Evolutionary conservation across 768 basidiomycete genomes (phyloP), one percentile per base, ranked within the genome.

Genomic region (Mycena polygramma): DNA sequence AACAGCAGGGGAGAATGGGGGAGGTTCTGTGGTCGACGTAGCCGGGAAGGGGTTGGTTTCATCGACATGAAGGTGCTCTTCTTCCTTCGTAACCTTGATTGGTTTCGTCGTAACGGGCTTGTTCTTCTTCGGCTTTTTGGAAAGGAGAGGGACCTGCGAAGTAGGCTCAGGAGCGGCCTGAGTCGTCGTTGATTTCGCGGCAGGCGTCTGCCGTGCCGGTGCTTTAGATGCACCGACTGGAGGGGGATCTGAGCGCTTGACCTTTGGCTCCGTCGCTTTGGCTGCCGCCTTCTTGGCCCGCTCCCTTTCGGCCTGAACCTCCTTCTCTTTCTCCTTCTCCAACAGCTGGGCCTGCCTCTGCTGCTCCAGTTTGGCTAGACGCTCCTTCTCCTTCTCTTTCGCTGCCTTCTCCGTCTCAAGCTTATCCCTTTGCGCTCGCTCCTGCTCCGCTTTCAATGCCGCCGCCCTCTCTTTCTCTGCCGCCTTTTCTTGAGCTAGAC

Each of bases 121-220:
- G 74, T 84, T 92, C 79, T 95, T 95, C 85, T 94, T 95, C 7
- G 94, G 92, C 80, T 93, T 91, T 79, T 91, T 94, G 26, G 94
- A 94, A 48, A 94, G 82, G 41, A 95, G 87, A 20, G 94, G 93
- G 14, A 89, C 90, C 75, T 94, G 94, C 4, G 84, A 75, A 7
- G 79, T 76, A n/a, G 83, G 80, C 53, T 87, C 85, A 9, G 69
- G 53, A 26, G 57, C 66, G 11, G 67, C 55, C 30, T 68, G 57
- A 24, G 68, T 61, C 81, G 62, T 74, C 81, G 62, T 74, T 68
- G 57, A 61, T 68, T 77, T 75, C 26, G 70, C 54, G 58, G 70
- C 37, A n/a, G 59, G 57, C 22, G 77, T 52, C 49, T 70, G 63
- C 35, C 60, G 62, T 19, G 69, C 55, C 36, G 70, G 49, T 36